These are phyloP conservation scores for Flaveria floridana DNA, from an alignment of 140 eudicot species.

Conservation along the genomic window DNA sequence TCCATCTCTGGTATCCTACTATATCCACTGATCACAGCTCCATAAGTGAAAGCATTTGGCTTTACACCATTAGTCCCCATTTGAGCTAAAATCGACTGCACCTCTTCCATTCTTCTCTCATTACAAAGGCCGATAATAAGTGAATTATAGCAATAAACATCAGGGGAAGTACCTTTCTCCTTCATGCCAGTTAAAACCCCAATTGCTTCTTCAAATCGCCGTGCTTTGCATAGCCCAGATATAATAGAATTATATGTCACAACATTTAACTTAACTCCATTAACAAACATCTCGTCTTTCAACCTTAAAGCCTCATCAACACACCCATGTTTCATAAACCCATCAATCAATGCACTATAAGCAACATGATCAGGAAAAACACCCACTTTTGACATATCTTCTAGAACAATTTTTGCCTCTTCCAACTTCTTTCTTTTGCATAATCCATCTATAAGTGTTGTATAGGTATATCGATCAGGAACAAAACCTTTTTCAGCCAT, in stretches of 20 bases:
- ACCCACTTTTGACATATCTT: conserved; percentile 62
- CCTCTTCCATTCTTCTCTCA: conserved; percentile 56
- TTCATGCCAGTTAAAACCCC: conserved; percentile 50
- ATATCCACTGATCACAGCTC: conserved; percentile 62
- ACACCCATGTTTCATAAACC: conserved; percentile 80
- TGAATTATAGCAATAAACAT: conserved; percentile 75
- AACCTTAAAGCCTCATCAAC: conserved; percentile 59
- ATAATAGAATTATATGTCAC: conserved; percentile 58
- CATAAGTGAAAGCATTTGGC: conserved; percentile 73
- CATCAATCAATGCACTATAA: conserved; percentile 71
- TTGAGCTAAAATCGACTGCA: conserved; percentile 40
- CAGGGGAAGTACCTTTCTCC: conserved; percentile 61
- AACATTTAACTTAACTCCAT: conserved; percentile 53
- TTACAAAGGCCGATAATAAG: conserved; percentile 70
- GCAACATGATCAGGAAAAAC: conserved; percentile 55
- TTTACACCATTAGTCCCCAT: conserved; percentile 57
- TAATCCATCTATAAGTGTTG: conserved; percentile 64
- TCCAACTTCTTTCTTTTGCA: conserved; percentile 55
- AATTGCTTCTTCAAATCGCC: conserved; percentile 58
- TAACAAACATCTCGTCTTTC: conserved; percentile 57
- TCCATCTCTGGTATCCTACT: conserved; percentile 53
- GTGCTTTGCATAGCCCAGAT: conserved; percentile 64
- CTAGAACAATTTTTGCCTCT: conserved; percentile 65
- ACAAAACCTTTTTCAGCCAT: conserved; percentile 62
- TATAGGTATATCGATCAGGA: conserved; percentile 71